Conservation (phyloP, 805 yeast species). For the Saccharomycopsis babjevae region DNA sequence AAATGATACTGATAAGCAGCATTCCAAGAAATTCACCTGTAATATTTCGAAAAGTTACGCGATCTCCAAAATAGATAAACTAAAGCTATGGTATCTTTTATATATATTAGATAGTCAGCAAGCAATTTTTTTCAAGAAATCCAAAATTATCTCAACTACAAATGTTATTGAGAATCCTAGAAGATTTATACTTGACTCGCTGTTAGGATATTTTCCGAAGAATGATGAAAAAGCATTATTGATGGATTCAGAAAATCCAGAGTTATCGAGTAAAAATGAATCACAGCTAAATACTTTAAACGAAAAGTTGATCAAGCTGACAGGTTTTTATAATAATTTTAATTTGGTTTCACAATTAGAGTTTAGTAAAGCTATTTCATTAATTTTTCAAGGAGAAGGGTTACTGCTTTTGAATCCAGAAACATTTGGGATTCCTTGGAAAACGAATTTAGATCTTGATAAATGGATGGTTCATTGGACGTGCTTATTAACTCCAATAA, state of each 20-base stretch:
- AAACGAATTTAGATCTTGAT: conserved; percentile 54
- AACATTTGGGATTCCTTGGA: conserved; percentile 58
- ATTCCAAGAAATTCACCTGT: neutral
- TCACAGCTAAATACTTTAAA: conserved; percentile 13
- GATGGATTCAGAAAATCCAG: neutral
- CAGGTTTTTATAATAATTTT: conserved; percentile 34
- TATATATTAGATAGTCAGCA: conserved; percentile 63
- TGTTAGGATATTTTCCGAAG: conserved; percentile 11
- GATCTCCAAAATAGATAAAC: conserved; percentile 32
- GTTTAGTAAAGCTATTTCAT: conserved; percentile 53
- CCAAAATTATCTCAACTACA: neutral
- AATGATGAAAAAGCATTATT: conserved; percentile 20
- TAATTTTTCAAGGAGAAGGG: conserved; percentile 46
- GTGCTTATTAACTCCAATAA: conserved; percentile 50
- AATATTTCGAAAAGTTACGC: neutral
- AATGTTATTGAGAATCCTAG: neutral
- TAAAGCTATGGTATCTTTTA: conserved; percentile 57
- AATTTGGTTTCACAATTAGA: conserved; percentile 61
- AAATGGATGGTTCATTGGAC: conserved; percentile 81
- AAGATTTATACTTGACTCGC: conserved; percentile 13
- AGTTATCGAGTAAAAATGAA: neutral
- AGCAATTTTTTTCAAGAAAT: conserved; percentile 45
- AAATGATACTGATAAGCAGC: neutral
- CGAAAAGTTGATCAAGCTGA: conserved; percentile 18
- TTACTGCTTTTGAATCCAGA: conserved; percentile 54